Evolutionary conservation across 805 yeast genomes (phyloP).

Genomic region (Middelhovenomyces tepae): DNA sequence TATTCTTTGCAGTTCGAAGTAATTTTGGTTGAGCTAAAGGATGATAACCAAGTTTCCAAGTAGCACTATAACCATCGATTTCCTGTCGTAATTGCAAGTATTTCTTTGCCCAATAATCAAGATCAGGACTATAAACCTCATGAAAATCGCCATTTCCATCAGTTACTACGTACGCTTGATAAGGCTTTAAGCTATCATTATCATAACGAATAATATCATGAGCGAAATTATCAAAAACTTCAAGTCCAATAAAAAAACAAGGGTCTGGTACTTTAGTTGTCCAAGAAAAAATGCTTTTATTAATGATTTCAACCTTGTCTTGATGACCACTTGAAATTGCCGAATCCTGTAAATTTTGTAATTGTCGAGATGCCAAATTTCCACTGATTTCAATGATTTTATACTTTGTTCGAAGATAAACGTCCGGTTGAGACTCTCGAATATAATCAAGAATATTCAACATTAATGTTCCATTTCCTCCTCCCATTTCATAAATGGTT

Average conservation of each 20-base stretch:
- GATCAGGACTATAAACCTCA: conserved; percentile 57
- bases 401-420: conserved; percentile 60
- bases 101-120: conserved; percentile 46
- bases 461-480: conserved; percentile 86
- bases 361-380: conserved; percentile 52
- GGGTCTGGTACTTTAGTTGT: conserved; percentile 47
- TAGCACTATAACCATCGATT: conserved; percentile 20
- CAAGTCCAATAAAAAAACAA: conserved; percentile 70
- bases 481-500: conserved; percentile 79
- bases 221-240: conserved; percentile 75
- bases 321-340: conserved; percentile 38
- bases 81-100: conserved; percentile 47
- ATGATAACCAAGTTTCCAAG: conserved; percentile 35
- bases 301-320: conserved; percentile 53
- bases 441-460: conserved; percentile 59
- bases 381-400: conserved; percentile 64
- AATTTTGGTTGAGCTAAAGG: conserved; percentile 49
- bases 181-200: conserved; percentile 52
- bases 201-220: conserved; percentile 79
- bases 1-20: conserved; percentile 37
- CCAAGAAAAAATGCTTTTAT: conserved; percentile 75
- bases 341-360: conserved; percentile 25
- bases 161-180: conserved; percentile 68
- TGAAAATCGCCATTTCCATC: conserved; percentile 68
- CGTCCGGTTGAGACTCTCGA: conserved; percentile 55